phyloP scores from a whole-genome alignment of 2,329 filamentous ascomycete species.

The Sclerotinia sclerotiorum region DNA sequence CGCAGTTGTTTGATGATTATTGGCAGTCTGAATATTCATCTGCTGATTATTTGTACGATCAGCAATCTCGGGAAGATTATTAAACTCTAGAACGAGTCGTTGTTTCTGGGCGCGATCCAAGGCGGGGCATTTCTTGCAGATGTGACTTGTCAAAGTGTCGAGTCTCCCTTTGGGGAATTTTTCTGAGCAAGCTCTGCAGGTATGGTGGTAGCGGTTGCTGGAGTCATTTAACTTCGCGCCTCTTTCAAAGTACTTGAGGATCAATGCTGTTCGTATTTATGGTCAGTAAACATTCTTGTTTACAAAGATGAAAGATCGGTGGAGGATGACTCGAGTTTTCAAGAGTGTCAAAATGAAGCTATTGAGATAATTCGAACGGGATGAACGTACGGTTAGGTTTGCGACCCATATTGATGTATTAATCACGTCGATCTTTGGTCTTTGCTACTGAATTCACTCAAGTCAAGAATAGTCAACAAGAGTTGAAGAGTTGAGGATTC shows the following conservation, averaged over 20 bases:
- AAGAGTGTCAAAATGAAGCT: constrained; percentile 2
- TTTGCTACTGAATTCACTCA: neutral
- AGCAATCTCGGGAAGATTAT: constrained; percentile 61
- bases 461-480: constrained; percentile 14
- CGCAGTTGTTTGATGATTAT: constrained; percentile 29
- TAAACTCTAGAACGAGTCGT: constrained; percentile 69
- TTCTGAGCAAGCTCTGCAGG: constrained; percentile 84
- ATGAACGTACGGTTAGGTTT: constrained; percentile 34
- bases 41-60: constrained; percentile 42
- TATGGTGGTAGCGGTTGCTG: constrained; percentile 89
- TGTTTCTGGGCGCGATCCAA: constrained; percentile 73
- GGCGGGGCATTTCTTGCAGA: constrained; percentile 83
- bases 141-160: constrained; percentile 76
- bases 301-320: neutral
- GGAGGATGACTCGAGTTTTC: constrained; percentile 10
- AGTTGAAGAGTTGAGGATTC: constrained; percentile 17
- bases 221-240: constrained; percentile 84
- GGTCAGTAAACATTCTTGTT: constrained; percentile 24
- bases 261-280: constrained; percentile 49
- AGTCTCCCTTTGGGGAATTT: constrained; percentile 87
- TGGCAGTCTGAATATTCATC: constrained; percentile 23
- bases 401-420: constrained; percentile 29
- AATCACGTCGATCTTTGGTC: neutral
- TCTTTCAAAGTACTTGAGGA: constrained; percentile 84
- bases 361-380: constrained; percentile 16